Conservation (phyloP, 306 rosid genomes). For the Ochetophila trinervis region DNA sequence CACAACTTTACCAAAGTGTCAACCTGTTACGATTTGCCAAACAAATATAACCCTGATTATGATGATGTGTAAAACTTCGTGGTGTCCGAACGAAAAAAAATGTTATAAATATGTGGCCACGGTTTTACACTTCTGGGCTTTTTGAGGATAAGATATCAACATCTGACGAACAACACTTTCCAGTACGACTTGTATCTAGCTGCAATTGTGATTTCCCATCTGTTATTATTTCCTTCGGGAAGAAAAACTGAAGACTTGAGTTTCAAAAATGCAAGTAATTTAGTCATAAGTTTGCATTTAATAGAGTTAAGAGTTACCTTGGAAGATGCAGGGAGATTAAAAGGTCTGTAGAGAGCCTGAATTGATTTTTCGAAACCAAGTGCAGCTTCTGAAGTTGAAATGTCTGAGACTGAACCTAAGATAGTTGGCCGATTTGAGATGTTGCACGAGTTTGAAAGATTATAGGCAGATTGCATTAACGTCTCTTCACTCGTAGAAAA, state of each 20-base stretch:
- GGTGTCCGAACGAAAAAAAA: constrained; percentile 24
- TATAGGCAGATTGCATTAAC: constrained; percentile 33
- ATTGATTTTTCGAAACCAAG: constrained; percentile 40
- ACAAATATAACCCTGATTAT: not conserved
- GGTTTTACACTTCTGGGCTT: constrained; percentile 21
- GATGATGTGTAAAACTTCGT: constrained; percentile 20
- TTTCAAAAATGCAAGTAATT: not conserved
- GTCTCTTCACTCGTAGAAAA: constrained; percentile 36
- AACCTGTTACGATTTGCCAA: constrained; percentile 18
- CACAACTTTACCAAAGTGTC: constrained; percentile 5
- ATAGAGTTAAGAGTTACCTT: constrained; percentile 24
- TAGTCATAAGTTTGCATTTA: not conserved
- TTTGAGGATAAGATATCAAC: constrained; percentile 30
- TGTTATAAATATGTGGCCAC: constrained; percentile 14
- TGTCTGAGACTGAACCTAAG: constrained; percentile 40
- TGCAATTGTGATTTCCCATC: constrained; percentile 35
- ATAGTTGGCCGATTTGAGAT: constrained; percentile 42
- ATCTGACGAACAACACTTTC: constrained; percentile 38
- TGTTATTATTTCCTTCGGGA: constrained; percentile 40
- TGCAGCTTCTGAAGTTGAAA: constrained; percentile 36
- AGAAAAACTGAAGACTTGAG: constrained; percentile 24
- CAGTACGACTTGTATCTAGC: constrained; percentile 37
- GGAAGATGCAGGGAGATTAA: constrained; percentile 30
- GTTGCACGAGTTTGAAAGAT: constrained; percentile 39
- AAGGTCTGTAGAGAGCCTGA: constrained; percentile 38